These are phyloP conservation scores for Botrytis sinoallii DNA, from an alignment of 2,329 filamentous ascomycete genomes.

Conservation along the genomic window DNA sequence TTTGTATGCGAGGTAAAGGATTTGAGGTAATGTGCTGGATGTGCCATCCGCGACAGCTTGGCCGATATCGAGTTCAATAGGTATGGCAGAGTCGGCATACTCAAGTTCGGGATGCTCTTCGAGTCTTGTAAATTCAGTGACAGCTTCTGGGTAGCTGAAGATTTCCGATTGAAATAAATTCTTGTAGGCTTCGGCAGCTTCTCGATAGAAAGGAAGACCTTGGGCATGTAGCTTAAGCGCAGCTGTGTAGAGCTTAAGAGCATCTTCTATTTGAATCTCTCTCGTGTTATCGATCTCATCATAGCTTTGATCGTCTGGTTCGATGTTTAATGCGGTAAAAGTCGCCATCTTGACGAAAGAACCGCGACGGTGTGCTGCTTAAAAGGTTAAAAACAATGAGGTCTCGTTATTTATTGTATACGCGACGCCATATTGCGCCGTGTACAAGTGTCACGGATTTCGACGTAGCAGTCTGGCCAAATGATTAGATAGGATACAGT, in stretches of 20 bases:
- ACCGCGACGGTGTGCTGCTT: neutral
- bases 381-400: neutral
- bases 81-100: constrained; percentile 48
- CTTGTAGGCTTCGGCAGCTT: constrained; percentile 78
- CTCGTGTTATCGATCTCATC: constrained; percentile 94
- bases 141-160: constrained; percentile 84
- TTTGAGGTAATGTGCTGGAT: constrained; percentile 80
- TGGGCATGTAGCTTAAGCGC: constrained; percentile 90
- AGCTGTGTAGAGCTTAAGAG: constrained; percentile 87
- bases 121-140: constrained; percentile 77
- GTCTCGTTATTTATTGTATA: neutral
- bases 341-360: constrained; percentile 21
- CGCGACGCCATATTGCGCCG: neutral
- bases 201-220: constrained; percentile 69
- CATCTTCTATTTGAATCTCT: constrained; percentile 94
- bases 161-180: constrained; percentile 88
- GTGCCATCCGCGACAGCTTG: constrained; percentile 67
- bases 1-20: constrained; percentile 90
- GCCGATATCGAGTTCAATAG: constrained; percentile 51
- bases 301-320: constrained; percentile 84
- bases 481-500: neutral
- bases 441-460: neutral
- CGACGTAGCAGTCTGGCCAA: neutral
- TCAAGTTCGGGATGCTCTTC: constrained; percentile 53
- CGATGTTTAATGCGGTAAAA: constrained; percentile 89